Evolutionary conservation across 495 filamentous ascomycete genomes (phyloP), one percentile per base, ranked within the genome.

Genomic region (Chaetomidium leptoderma): DNA sequence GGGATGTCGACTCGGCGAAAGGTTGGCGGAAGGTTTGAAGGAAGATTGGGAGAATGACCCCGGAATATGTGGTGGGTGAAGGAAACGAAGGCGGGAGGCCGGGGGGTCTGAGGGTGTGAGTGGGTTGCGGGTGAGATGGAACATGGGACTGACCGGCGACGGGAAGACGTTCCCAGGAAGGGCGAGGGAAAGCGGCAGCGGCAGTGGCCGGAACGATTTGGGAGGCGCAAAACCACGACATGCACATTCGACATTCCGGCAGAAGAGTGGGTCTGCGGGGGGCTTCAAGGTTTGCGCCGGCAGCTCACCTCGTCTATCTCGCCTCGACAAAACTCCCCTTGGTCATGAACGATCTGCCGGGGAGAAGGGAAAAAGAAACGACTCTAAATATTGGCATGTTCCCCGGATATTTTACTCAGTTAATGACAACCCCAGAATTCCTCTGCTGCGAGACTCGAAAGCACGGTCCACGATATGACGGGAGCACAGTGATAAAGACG

Each of bases 161-260:
- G 61, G 67, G 60, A n/a, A 67, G 64, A 65, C 58, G 66, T 67
- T 61, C 60, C 57, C 61, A 57, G 60, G 59, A 53, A 29, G 23
- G 53, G 58, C 62, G 49, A 60, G 66, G 33, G 66, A 54, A 60
- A 56, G 61, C 56, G 56, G 56, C 56, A 52, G 60, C 67, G 61
- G 66, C 59, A 68, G 66, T 58, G 62, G 63, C 63, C 66, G 63
- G 63, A 53, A 64, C 52, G 60, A 51, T 62, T 67, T 60, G 55
- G 55, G 57, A 61, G 63, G 63, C 65, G 59, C 60, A 65, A 61
- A 59, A 60, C 51, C 43, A 48, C 58, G 51, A 50, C 58, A 49
- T 45, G 62, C 13, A 16, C 42, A 32, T 59, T 58, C 52, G 35
- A 59, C 58, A 57, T 58, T 55, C 46, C 54, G 19, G 55, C 47